Percentiles rank a stretch among this genome's conserved stretches.
Conservation (phyloP, 306 rosid species). For the Crotalaria pallida region DNA sequence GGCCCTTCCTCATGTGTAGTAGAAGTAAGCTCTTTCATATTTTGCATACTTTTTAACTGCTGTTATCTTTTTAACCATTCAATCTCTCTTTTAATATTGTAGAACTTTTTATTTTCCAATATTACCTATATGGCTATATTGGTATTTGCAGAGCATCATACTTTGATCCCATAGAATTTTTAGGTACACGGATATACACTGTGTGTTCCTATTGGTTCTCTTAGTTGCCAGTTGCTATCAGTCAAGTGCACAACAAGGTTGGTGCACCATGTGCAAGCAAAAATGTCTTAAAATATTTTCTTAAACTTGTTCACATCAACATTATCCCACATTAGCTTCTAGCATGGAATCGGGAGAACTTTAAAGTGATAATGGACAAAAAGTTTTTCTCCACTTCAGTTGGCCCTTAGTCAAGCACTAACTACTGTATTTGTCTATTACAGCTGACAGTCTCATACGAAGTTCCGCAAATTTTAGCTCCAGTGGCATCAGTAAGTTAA, state of each 20-base stretch:
- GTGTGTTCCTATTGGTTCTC: neutral
- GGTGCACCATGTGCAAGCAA: constrained; percentile 14
- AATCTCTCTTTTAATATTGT: neutral
- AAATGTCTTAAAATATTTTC: neutral
- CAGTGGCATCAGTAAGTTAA: constrained; percentile 86
- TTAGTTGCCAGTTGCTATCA: constrained; percentile 4
- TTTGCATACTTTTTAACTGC: neutral
- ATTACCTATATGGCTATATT: neutral
- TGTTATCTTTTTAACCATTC: neutral
- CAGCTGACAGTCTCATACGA: constrained; percentile 96
- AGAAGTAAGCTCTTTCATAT: constrained; percentile 60
- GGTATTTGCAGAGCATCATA: constrained; percentile 14
- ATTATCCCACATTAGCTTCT: constrained; percentile 8
- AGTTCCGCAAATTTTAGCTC: constrained; percentile 78
- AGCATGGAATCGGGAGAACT: neutral
- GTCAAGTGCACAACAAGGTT: constrained; percentile 15
- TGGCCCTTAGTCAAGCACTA: constrained; percentile 21
- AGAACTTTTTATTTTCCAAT: neutral
- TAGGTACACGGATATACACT: neutral
- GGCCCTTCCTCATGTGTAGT: constrained; percentile 75
- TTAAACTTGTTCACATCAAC: neutral
- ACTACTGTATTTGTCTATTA: constrained; percentile 20
- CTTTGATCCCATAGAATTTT: neutral
- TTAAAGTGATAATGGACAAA: neutral
- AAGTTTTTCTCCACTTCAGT: constrained; percentile 15